Conservation (phyloP, 2,329 filamentous ascomycete genomes). For the Colletotrichum caudatum region DNA sequence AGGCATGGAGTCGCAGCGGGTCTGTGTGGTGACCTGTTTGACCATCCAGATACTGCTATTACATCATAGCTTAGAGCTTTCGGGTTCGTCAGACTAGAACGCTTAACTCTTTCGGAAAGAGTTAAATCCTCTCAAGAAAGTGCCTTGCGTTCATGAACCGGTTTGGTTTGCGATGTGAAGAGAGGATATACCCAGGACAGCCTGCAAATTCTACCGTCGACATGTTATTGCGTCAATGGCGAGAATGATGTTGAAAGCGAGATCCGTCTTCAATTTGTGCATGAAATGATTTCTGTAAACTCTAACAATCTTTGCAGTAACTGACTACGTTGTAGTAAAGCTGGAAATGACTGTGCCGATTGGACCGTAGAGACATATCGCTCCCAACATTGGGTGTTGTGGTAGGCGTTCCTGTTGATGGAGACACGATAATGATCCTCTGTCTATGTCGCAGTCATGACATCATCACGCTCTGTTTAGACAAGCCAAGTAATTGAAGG, state of each 20-base stretch:
- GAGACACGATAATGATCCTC: background rate
- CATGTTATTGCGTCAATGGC: background rate
- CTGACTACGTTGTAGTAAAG: background rate
- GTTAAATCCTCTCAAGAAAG: background rate
- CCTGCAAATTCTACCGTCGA: background rate
- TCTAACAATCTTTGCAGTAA: background rate
- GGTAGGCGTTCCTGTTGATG: background rate
- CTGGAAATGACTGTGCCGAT: too few relatives aligned
- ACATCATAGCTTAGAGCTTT: slow-evolving; percentile 38
- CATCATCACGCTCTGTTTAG: background rate
- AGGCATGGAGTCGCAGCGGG: slow-evolving; percentile 34
- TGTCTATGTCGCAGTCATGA: background rate
- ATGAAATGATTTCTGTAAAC: background rate
- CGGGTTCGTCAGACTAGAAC: background rate
- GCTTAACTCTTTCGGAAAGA: background rate
- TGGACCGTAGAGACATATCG: too few relatives aligned
- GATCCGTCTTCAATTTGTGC: background rate
- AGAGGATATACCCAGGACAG: too few relatives aligned
- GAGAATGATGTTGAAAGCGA: background rate
- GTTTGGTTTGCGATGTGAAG: too few relatives aligned
- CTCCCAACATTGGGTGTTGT: background rate
- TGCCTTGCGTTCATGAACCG: too few relatives aligned
- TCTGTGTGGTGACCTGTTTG: slow-evolving; percentile 35
- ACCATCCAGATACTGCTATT: slow-evolving; percentile 18
- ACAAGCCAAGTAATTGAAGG: background rate